These are phyloP conservation scores for Phytophthora uliginosa DNA, from an alignment of 352 stramenopile species.

Conservation along the genomic window DNA sequence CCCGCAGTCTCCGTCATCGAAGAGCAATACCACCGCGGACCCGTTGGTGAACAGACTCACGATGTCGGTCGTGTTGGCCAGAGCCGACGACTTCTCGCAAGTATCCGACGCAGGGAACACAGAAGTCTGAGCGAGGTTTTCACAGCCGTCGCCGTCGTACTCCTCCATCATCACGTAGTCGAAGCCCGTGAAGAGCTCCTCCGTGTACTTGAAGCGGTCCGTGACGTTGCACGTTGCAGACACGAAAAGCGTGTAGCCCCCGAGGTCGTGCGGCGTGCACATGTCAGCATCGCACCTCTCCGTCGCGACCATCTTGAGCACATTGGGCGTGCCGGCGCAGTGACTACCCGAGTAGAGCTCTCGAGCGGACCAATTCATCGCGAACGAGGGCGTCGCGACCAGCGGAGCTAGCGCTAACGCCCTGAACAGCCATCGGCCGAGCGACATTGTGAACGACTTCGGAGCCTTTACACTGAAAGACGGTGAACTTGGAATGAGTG, in stretches of 20 bases:
- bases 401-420: slow-evolving; percentile 15
- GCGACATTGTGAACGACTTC: slow-evolving; percentile 17
- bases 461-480: slow-evolving; percentile 10
- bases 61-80: slow-evolving; percentile 32
- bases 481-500: slow-evolving; percentile 30
- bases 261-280: slow-evolving; percentile 33
- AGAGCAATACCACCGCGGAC: slow-evolving; percentile 25
- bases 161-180: slow-evolving; percentile 48
- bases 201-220: slow-evolving; percentile 38
- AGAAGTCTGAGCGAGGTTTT: slow-evolving; percentile 33
- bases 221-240: slow-evolving; percentile 31
- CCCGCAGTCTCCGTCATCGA: slow-evolving; percentile 31
- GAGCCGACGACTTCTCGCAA: slow-evolving; percentile 38
- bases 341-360: slow-evolving; percentile 44
- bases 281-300: slow-evolving; percentile 19
- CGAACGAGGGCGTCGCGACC: slow-evolving; percentile 14
- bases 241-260: slow-evolving; percentile 38
- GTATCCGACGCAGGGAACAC: slow-evolving; percentile 39
- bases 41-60: slow-evolving; percentile 39
- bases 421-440: slow-evolving; percentile 22
- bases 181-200: slow-evolving; percentile 31
- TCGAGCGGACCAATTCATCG: slow-evolving; percentile 27
- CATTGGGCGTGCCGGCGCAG: slow-evolving; percentile 41
- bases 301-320: slow-evolving; percentile 31
- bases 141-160: slow-evolving; percentile 26